A percentile compares a stretch with the other conserved stretches of the same genome.
These are phyloP conservation scores for Linderniella brevidens DNA, from an alignment of 257 asterid species.

Conservation along the genomic window DNA sequence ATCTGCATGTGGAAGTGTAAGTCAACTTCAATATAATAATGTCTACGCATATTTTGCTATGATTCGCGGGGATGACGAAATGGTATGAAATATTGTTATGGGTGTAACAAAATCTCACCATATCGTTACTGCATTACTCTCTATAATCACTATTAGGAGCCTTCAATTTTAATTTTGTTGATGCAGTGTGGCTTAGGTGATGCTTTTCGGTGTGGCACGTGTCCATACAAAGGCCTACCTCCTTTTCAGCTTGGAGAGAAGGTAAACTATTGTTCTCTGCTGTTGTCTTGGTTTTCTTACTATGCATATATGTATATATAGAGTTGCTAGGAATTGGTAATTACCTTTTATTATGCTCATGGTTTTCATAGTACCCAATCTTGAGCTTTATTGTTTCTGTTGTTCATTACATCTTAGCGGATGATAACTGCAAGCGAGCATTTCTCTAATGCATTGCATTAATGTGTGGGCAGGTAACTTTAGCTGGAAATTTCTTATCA, in stretches of 20 bases:
- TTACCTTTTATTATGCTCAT: too few relatives aligned
- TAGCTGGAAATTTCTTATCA: slow-evolving; percentile 53
- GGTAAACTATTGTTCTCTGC: slow-evolving; percentile 18
- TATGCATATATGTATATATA: background rate
- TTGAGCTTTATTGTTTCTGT: background rate
- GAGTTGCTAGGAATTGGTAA: background rate
- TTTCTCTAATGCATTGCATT: background rate
- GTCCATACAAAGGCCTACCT: slow-evolving; percentile 96
- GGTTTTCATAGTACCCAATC: background rate
- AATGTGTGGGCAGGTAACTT: slow-evolving; percentile 38
- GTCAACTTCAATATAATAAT: slow-evolving; percentile 7
- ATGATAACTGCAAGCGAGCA: background rate
- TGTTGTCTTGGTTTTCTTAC: background rate
- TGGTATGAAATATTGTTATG: too few relatives aligned
- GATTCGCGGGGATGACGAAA: too few relatives aligned
- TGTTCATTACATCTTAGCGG: too few relatives aligned
- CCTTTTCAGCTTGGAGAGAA: slow-evolving; percentile 75
- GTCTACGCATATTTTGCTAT: background rate
- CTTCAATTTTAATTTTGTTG: slow-evolving; percentile 5
- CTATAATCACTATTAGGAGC: too few relatives aligned
- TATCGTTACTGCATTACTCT: too few relatives aligned
- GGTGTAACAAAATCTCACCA: too few relatives aligned
- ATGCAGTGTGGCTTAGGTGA: slow-evolving; percentile 94
- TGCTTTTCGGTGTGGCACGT: slow-evolving; percentile 86
- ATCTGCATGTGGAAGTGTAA: slow-evolving; percentile 94